Evolutionary conservation across 768 basidiomycete genomes (phyloP), one percentile per base, ranked within the genome.

Genomic region (Agrocybe chaxingu): DNA sequence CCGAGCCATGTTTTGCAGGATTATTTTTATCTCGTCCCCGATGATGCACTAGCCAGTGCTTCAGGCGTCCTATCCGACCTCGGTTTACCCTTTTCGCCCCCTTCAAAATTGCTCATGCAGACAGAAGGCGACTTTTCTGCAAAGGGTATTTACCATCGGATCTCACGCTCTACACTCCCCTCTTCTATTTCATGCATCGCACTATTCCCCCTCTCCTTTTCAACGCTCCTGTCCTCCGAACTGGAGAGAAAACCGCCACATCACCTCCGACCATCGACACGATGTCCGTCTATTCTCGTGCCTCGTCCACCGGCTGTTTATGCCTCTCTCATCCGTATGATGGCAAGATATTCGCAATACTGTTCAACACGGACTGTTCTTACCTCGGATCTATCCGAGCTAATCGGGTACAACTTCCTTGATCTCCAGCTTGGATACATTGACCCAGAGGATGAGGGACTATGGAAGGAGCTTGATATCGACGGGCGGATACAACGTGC

Each of bases 401-500:
- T 73, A 40, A 56, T 70, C 37, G 65, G 65, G 8, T 70, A 69
- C 52, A 39, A 66, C 51, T 53, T 71, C 5, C 60, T 58, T n/a
- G 51, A 56, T 11, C 57, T 72, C 8, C 32, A 51, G 41, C 59
- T 53, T 24, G 68, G 67, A 18, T 70, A 61, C 53, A 59, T 68
- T 13, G 63, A 66, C 49, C 48, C 53, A 16, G 61, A 65, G n/a
- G 60, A 68, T 44, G 66, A 65, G 7, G 64, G 56, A 32, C 43
- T 50, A 19, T 66, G 62, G 50, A 57, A 65, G 43, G 51, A 36
- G 19, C 33, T 59, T 47, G 47, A 57, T 13, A 38, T 64, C 13
- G 56, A 62, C 16, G 31, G 41, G 11, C 51, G 62, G 30, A 53
- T 70, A 7, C 51, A 42, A 18, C 55, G 59, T 18, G 66, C 57